phyloP scores from a whole-genome alignment of 2,329 filamentous ascomycete species.

The Simplicillium sp. region DNA sequence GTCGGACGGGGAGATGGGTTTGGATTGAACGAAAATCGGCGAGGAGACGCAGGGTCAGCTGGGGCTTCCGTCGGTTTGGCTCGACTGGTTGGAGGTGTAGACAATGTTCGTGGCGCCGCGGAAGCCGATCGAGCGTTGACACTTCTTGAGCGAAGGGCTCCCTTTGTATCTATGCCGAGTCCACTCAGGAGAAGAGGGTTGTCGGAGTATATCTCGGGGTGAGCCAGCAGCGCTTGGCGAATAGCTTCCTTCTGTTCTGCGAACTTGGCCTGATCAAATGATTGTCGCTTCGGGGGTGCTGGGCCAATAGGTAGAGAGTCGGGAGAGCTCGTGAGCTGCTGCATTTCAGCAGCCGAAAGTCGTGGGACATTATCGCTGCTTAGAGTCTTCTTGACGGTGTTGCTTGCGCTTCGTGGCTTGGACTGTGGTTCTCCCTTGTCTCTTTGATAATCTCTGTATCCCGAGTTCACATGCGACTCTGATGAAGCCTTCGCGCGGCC shows the following conservation, averaged over 20 bases:
- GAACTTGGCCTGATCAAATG: constrained; percentile 26
- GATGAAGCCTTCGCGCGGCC: background rate
- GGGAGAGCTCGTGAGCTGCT: constrained; percentile 45
- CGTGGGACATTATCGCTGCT: constrained; percentile 38
- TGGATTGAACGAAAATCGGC: constrained; percentile 42
- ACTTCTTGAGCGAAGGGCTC: constrained; percentile 9
- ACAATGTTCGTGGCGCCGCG: constrained; percentile 30
- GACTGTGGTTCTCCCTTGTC: background rate
- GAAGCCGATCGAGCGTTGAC: constrained; percentile 20
- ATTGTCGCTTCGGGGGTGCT: constrained; percentile 23
- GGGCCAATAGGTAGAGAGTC: constrained; percentile 48
- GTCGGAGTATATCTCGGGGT: constrained; percentile 12
- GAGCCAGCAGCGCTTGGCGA: constrained; percentile 17
- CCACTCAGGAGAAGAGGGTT: constrained; percentile 14
- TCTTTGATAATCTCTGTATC: too few species aligned
- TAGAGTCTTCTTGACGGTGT: constrained; percentile 17
- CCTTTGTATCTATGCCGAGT: constrained; percentile 12
- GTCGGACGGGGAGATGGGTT: constrained; percentile 32
- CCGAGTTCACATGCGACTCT: background rate
- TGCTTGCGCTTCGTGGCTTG: constrained; percentile 5
- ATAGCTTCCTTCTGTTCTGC: constrained; percentile 19
- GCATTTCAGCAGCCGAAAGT: constrained; percentile 49
- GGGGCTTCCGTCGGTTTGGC: constrained; percentile 17
- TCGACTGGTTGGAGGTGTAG: constrained; percentile 41
- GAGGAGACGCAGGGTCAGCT: constrained; percentile 21